A percentile compares a stretch with the other conserved stretches of the same genome.
Evolutionary conservation across 2,329 filamentous ascomycete species (phyloP).

Genomic region (Apiospora malaysiana): DNA sequence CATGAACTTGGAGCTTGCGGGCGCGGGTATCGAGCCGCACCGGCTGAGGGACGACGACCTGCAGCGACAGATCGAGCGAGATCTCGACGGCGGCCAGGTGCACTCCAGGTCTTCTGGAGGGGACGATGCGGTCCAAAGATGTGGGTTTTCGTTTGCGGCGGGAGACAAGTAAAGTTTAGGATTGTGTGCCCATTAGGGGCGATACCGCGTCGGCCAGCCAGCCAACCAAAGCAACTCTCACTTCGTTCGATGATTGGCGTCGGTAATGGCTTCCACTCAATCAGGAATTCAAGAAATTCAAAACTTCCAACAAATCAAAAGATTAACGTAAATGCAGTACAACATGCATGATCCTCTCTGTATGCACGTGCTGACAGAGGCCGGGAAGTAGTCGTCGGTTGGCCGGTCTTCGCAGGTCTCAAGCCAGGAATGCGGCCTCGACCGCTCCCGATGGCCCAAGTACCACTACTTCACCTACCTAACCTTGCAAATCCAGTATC

Average conservation of each 20-base stretch:
- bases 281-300: neutral
- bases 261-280: neutral
- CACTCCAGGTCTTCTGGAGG: neutral
- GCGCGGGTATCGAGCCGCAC: neutral
- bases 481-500: neutral
- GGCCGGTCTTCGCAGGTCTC: too few relatives aligned
- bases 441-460: neutral
- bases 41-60: neutral
- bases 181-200: neutral
- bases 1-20: constrained; percentile 2
- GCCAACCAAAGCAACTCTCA: neutral
- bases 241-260: neutral
- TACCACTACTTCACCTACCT: neutral
- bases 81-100: neutral
- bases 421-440: neutral
- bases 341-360: too few relatives aligned
- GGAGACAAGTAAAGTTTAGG: neutral
- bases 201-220: neutral
- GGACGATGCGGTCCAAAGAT: neutral
- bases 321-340: neutral
- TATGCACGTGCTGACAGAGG: too few relatives aligned
- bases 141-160: neutral
- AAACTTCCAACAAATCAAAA: neutral
- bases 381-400: too few relatives aligned
- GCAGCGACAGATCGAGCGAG: neutral